Conservation (phyloP, 495 filamentous ascomycete genomes). For the Podospora conica region DNA sequence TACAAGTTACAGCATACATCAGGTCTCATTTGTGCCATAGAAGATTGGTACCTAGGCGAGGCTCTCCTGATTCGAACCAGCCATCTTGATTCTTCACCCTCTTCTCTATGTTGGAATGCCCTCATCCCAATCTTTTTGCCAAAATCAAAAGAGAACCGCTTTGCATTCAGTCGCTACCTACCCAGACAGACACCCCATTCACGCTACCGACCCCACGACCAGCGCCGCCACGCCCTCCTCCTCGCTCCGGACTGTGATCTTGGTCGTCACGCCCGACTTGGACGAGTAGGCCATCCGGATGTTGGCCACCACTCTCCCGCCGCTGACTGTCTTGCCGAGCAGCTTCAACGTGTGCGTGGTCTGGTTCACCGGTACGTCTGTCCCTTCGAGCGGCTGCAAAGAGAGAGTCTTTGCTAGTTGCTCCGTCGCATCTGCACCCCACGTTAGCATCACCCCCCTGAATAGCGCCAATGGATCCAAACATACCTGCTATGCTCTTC, state of each 20-base stretch:
- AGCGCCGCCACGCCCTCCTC: slow-evolving; percentile 85
- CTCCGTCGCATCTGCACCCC: slow-evolving; percentile 77
- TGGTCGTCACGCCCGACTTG: slow-evolving; percentile 89
- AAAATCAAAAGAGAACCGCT: slow-evolving; percentile 21
- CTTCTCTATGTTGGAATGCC: not conserved
- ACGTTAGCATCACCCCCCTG: slow-evolving; percentile 31
- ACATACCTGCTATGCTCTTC: slow-evolving; percentile 88
- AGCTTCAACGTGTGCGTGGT: slow-evolving; percentile 93
- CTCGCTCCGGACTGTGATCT: slow-evolving; percentile 84
- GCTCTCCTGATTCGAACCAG: not conserved
- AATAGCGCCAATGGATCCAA: not conserved
- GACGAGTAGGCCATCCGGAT: slow-evolving; percentile 90
- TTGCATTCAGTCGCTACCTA: slow-evolving; percentile 13
- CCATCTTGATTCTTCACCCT: not conserved
- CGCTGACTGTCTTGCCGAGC: slow-evolving; percentile 89
- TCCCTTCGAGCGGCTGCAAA: slow-evolving; percentile 89
- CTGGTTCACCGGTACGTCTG: slow-evolving; percentile 76
- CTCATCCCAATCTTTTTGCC: slow-evolving; percentile 2
- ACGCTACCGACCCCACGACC: slow-evolving; percentile 78
- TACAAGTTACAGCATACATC: not conserved
- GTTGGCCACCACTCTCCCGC: slow-evolving; percentile 79
- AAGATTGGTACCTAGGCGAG: not conserved
- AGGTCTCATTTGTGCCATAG: not conserved
- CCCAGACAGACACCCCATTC: slow-evolving; percentile 11
- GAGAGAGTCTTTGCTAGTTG: slow-evolving; percentile 80